Evolutionary conservation across 2,329 filamentous ascomycete species (phyloP).

Genomic region (Talaromyces sp.): DNA sequence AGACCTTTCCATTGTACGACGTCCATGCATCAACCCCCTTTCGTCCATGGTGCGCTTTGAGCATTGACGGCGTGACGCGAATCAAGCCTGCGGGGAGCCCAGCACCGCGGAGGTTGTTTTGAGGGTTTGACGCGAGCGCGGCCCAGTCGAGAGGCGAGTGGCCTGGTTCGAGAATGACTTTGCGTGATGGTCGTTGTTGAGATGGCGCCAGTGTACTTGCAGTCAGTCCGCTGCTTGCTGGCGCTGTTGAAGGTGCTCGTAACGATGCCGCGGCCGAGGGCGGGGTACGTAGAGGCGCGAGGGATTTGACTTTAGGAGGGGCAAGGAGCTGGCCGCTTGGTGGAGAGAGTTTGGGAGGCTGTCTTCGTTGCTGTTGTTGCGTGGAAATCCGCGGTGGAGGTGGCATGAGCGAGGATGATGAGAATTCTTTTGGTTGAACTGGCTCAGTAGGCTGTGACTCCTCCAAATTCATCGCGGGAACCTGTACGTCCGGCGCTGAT

Average conservation of each 20-base stretch:
- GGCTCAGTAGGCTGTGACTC: conserved; percentile 2
- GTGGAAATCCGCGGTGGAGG: conserved; percentile 21
- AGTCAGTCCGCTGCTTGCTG: conserved; percentile 34
- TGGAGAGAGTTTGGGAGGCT: conserved; percentile 4
- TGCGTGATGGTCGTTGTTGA: conserved; percentile 34
- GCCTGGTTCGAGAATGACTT: conserved; percentile 79
- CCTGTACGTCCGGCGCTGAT: conserved; percentile 19
- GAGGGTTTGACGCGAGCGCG: conserved; percentile 59
- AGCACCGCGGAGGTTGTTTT: conserved; percentile 60
- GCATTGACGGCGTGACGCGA: conserved; percentile 75
- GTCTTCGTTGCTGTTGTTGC: conserved; percentile 10
- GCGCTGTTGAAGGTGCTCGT: conserved; percentile 35
- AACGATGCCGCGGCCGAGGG: conserved; percentile 40
- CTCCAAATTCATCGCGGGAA: conserved; percentile 29
- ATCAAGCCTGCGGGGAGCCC: conserved; percentile 49
- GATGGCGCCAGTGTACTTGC: conserved; percentile 38
- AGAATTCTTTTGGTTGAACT: conserved; percentile 11
- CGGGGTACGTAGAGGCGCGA: conserved; percentile 32
- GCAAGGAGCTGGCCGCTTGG: conserved; percentile 13
- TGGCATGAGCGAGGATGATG: conserved; percentile 24
- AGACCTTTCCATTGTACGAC: conserved; percentile 80
- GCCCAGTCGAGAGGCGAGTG: conserved; percentile 98
- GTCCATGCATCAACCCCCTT: conserved; percentile 88
- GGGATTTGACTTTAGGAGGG: conserved; percentile 24
- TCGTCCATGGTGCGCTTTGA: conserved; percentile 73